phyloP scores from a whole-genome alignment of 768 basidiomycete species.

The Hypholoma fasciculare region DNA sequence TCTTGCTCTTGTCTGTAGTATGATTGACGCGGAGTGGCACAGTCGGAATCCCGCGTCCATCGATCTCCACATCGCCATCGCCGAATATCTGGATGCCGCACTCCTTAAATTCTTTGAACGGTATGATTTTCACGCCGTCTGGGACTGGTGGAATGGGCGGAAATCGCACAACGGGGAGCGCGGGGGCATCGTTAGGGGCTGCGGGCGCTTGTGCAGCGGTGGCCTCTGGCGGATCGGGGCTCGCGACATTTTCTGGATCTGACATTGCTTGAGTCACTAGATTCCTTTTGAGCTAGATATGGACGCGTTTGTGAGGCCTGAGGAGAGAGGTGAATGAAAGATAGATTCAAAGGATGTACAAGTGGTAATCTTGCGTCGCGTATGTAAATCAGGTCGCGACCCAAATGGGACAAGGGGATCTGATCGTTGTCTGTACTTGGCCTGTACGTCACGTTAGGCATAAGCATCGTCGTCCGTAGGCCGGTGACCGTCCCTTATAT shows the following conservation, averaged over 20 bases:
- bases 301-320: too few relatives aligned
- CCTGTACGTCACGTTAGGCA: too few relatives aligned
- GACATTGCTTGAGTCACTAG: not conserved
- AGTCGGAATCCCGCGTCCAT: conserved; percentile 70
- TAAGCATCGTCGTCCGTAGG: too few relatives aligned
- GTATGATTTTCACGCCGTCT: conserved; percentile 46
- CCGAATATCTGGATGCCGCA: conserved; percentile 53
- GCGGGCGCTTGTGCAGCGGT: not conserved
- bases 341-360: too few relatives aligned
- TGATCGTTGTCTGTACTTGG: too few relatives aligned
- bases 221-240: not conserved
- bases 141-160: conserved; percentile 30
- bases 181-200: not conserved
- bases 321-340: too few relatives aligned
- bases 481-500: too few relatives aligned
- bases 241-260: not conserved
- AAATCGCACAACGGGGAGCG: conserved; percentile 14
- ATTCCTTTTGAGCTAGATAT: too few relatives aligned
- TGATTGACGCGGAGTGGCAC: conserved; percentile 57
- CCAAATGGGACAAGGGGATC: too few relatives aligned
- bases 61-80: conserved; percentile 50
- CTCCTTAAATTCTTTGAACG: conserved; percentile 59
- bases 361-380: too few relatives aligned
- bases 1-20: conserved; percentile 51
- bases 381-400: too few relatives aligned